Evolutionary conservation across 2,329 filamentous ascomycete species (phyloP), one percentile per base, ranked within the genome.

Genomic region (Mycosphaerella arachidis): DNA sequence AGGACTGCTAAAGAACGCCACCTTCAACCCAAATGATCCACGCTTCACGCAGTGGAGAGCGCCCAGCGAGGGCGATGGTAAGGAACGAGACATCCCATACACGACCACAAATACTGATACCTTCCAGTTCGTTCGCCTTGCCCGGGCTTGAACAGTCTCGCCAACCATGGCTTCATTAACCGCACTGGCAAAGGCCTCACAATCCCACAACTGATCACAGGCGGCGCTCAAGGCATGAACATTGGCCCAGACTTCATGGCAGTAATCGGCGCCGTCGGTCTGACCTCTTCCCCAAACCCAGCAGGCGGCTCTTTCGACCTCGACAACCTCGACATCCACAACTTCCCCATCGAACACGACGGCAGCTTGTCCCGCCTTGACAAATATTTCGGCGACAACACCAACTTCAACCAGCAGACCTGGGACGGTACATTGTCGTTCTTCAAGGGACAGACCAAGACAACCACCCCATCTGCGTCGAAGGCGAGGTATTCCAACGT

Each of bases 301-400:
- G 33, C 61, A 5, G 56, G 46, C 20, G 57, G 59, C 27, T 46
- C 59, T 7, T 70, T 70, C 60, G 64, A 67, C 48, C 62, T 70
- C 24, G 63, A 67, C 58, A 57, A 68, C 54, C 61, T 70, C 3
- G 67, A 68, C 35, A 56, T 48, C 16, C 58, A 73, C 56, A 67
- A 71, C 60, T 69, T 68, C 30, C 64, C 68, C 10, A 74, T 74
- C 50, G 73, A 75, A 60, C 71, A 75, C 62, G 72, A 74, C 56
- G 71, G 63, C 24, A 68, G 66, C n/a, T 57, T 75, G 37, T 69
- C 64, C 16, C 67, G 73, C 30, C 62, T 66, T 7, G 73, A 75
- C 59, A 61, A 63, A 43, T 68, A 59, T 54, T 65, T 70, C 29
- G 71, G 72, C 5, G 66, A 73, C 61, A 68, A 72, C 56, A 60